Conservation (phyloP, 805 yeast species). For the Ogataea methylovora region DNA sequence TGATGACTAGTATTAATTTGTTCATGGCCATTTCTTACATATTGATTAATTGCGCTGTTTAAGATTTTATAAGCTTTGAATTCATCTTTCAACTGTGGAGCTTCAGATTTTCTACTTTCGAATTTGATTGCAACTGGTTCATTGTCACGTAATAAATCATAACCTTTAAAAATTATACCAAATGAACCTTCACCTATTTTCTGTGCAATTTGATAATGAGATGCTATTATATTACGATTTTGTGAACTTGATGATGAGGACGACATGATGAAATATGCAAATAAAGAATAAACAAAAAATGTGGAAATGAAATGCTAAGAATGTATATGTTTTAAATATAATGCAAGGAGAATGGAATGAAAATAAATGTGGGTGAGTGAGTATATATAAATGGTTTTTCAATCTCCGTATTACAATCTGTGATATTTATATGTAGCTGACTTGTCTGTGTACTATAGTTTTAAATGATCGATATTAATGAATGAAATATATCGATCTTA, state of each 20-base stretch:
- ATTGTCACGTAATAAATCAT: constrained; percentile 55
- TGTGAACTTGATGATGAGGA: background rate
- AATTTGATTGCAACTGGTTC: constrained; percentile 70
- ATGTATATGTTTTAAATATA: no score
- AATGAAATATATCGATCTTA: no score
- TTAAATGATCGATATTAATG: no score
- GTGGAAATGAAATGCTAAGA: no score
- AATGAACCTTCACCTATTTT: constrained; percentile 86
- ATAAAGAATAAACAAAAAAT: no score
- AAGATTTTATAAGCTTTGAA: constrained; percentile 70
- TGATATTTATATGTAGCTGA: no score
- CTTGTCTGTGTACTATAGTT: no score
- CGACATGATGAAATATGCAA: no score
- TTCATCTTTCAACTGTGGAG: constrained; percentile 79
- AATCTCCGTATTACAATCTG: no score
- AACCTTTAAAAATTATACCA: constrained; percentile 79
- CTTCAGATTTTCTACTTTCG: constrained; percentile 74
- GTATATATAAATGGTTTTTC: no score
- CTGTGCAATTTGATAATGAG: constrained; percentile 73
- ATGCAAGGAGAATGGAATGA: no score
- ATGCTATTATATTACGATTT: constrained; percentile 32
- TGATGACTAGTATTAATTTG: constrained; percentile 16
- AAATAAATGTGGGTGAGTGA: no score
- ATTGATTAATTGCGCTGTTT: constrained; percentile 40
- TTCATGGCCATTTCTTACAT: constrained; percentile 18